Percentiles rank a stretch among this genome's conserved stretches.
Conservation (phyloP, 2,329 filamentous ascomycete species). For the Periglandula ipomoeae region DNA sequence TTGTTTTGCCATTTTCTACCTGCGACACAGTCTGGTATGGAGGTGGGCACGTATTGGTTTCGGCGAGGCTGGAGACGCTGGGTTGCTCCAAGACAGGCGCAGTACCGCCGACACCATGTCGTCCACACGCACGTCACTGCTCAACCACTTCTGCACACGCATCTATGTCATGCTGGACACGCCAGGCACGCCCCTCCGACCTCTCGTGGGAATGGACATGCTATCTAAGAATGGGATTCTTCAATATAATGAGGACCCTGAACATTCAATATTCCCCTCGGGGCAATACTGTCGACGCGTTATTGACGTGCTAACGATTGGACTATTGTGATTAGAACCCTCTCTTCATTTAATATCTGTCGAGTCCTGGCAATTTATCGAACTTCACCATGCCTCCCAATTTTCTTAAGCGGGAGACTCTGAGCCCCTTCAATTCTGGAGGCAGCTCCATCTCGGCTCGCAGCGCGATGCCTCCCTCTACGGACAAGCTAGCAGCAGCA, state of each 20-base stretch:
- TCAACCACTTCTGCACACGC: neutral
- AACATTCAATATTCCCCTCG: neutral
- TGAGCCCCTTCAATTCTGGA: constrained; percentile 2
- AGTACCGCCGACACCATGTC: neutral
- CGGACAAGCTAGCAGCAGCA: constrained; percentile 2
- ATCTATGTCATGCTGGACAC: neutral
- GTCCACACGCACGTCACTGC: neutral
- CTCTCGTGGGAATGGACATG: neutral
- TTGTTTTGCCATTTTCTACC: constrained; percentile 5
- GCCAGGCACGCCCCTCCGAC: neutral
- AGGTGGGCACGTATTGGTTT: neutral
- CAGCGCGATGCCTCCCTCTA: constrained; percentile 8
- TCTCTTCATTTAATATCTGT: constrained; percentile 10
- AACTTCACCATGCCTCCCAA: constrained; percentile 10
- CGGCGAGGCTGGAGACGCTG: neutral
- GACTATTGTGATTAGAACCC: constrained; percentile 4
- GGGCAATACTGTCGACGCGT: neutral
- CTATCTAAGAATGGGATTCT: neutral
- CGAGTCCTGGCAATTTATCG: neutral
- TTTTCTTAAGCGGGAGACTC: neutral
- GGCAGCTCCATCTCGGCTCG: constrained; percentile 6
- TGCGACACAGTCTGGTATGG: constrained; percentile 8
- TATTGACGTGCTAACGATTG: constrained; percentile 3
- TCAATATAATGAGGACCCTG: neutral
- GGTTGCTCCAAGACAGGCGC: neutral